These are phyloP conservation scores for Chlorophyllum brunneum DNA, from an alignment of 768 basidiomycete species.

Conservation along the genomic window DNA sequence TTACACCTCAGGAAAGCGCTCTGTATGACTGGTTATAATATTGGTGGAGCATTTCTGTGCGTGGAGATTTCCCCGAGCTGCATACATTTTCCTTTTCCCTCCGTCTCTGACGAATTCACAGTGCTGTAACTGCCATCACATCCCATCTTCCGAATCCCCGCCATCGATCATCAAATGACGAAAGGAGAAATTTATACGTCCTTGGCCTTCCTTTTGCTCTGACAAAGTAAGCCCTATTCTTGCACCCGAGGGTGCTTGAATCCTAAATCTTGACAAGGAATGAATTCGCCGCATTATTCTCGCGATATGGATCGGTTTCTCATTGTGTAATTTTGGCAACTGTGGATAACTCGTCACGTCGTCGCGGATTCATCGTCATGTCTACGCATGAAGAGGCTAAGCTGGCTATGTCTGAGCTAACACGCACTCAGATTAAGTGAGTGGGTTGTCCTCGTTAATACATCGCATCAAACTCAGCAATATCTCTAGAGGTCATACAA, in stretches of 20 bases:
- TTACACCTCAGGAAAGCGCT: constrained; percentile 50
- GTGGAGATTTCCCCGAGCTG: constrained; percentile 22
- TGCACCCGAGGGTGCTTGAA: neutral
- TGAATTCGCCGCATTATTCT: constrained; percentile 62
- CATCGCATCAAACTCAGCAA: constrained; percentile 7
- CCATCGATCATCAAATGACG: constrained; percentile 29
- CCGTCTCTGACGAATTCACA: constrained; percentile 21
- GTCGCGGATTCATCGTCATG: constrained; percentile 85
- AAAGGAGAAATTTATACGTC: constrained; percentile 81
- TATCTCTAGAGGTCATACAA: constrained; percentile 57
- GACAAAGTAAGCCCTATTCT: constrained; percentile 50
- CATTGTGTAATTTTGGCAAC: constrained; percentile 84
- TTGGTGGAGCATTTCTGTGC: constrained; percentile 54
- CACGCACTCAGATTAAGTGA: constrained; percentile 69
- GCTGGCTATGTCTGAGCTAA: constrained; percentile 60
- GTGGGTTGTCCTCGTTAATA: constrained; percentile 12
- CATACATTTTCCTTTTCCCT: constrained; percentile 13
- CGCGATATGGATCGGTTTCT: constrained; percentile 60
- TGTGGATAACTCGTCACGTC: constrained; percentile 77
- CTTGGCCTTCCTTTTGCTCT: constrained; percentile 81
- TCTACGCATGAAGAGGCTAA: constrained; percentile 68
- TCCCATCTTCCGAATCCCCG: constrained; percentile 20
- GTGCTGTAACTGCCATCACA: constrained; percentile 34
- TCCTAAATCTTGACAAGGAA: constrained; percentile 22
- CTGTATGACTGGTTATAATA: constrained; percentile 60